Evolutionary conservation across 1,284 basidiomycete genomes (phyloP).

Genomic region (Marasmius tenuissimus): DNA sequence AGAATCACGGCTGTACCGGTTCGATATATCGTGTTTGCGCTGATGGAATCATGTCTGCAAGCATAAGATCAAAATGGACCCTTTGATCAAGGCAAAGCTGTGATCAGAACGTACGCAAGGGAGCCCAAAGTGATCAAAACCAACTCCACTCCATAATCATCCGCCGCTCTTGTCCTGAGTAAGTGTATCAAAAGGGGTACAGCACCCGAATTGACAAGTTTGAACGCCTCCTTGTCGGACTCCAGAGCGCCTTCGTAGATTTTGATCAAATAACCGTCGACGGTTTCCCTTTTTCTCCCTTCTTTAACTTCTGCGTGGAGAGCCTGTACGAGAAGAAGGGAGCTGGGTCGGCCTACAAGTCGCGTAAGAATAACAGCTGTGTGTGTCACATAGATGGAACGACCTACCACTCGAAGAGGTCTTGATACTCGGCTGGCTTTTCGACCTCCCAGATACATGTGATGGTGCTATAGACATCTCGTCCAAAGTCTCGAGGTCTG

Average conservation of each 20-base stretch:
- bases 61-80: not conserved
- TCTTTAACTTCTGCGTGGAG: slow-evolving; percentile 23
- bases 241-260: slow-evolving; percentile 17
- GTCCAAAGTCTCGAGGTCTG: no score
- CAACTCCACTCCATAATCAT: slow-evolving; percentile 20
- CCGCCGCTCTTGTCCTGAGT: slow-evolving; percentile 23
- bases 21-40: slow-evolving; percentile 11
- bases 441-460: not conserved
- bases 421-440: not conserved
- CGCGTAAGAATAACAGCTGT: not conserved
- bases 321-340: slow-evolving; percentile 23
- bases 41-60: slow-evolving; percentile 23
- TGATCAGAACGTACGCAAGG: slow-evolving; percentile 21
- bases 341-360: slow-evolving; percentile 8
- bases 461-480: no score
- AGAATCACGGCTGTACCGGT: slow-evolving; percentile 13
- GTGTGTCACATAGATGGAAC: no score
- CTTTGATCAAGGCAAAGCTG: not conserved
- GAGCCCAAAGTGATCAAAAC: slow-evolving; percentile 22
- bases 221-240: slow-evolving; percentile 24
- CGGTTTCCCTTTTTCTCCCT: slow-evolving; percentile 19
- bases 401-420: not conserved
- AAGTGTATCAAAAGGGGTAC: slow-evolving; percentile 21
- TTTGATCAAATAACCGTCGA: slow-evolving; percentile 22
- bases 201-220: slow-evolving; percentile 23